phyloP scores from a whole-genome alignment of 345 rosid species.

The Clausena lansium region DNA sequence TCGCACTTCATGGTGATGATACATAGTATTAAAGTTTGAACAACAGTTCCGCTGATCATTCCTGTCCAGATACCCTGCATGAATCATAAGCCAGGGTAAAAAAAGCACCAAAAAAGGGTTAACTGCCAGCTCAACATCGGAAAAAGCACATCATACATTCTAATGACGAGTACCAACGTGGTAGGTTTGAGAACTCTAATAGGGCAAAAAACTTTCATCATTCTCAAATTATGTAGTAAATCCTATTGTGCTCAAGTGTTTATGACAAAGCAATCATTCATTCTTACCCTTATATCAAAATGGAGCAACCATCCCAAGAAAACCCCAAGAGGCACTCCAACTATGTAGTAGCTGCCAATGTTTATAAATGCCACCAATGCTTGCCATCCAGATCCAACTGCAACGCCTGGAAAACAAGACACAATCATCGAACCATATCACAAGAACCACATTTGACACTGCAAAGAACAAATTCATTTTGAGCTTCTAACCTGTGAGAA shows the following conservation, averaged over 20 bases:
- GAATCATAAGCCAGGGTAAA: not conserved
- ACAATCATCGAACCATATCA: not conserved
- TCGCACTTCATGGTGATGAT: constrained; percentile 39
- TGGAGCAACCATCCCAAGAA: constrained; percentile 43
- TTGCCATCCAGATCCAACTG: constrained; percentile 61
- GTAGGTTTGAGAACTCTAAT: not conserved
- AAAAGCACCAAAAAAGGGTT: not conserved
- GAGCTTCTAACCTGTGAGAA: constrained; percentile 45
- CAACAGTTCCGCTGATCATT: constrained; percentile 46
- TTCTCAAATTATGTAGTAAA: not conserved
- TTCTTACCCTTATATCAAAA: constrained; percentile 37
- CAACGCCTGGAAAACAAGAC: constrained; percentile 37
- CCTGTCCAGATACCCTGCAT: constrained; percentile 55
- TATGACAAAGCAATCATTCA: not conserved
- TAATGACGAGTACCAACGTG: not conserved
- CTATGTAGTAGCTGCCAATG: constrained; percentile 48
- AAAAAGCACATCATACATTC: not conserved
- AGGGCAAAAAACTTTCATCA: not conserved
- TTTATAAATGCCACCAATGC: constrained; percentile 41
- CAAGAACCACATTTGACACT: not conserved
- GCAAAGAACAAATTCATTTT: not conserved
- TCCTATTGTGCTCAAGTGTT: not conserved
- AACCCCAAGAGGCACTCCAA: constrained; percentile 49
- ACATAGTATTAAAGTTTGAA: constrained; percentile 40
- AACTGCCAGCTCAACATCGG: not conserved